Conservation (phyloP, 2,329 filamentous ascomycete species). For the Exophiala lecanii-corni region DNA sequence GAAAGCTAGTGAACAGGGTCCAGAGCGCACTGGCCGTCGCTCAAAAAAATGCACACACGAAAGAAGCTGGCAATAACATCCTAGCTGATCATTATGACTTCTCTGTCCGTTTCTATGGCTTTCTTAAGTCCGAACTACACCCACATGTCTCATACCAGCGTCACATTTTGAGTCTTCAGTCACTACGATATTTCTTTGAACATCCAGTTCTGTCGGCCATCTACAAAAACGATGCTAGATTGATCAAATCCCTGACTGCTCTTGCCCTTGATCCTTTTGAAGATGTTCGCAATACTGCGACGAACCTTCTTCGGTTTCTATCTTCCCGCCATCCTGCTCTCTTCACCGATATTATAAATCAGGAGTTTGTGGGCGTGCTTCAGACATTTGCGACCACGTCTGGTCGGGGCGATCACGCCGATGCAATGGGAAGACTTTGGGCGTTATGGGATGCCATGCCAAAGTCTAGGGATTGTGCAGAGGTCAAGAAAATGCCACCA, state of each 20-base stretch:
- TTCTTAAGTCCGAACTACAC: constrained; percentile 58
- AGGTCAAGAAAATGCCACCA: background rate
- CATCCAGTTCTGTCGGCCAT: constrained; percentile 16
- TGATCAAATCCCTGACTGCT: constrained; percentile 61
- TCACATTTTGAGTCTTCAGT: constrained; percentile 74
- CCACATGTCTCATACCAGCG: constrained; percentile 85
- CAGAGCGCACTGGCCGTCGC: constrained; percentile 6
- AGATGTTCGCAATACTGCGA: constrained; percentile 65
- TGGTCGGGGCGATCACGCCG: constrained; percentile 83
- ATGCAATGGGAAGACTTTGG: constrained; percentile 63
- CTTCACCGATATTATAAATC: constrained; percentile 28
- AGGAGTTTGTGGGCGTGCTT: constrained; percentile 45
- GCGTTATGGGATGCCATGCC: constrained; percentile 3
- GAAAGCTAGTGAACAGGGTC: constrained; percentile 52
- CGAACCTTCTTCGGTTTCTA: constrained; percentile 39
- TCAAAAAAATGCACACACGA: constrained; percentile 2
- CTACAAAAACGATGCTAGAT: constrained; percentile 30
- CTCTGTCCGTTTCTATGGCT: constrained; percentile 8
- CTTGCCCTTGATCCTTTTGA: constrained; percentile 87
- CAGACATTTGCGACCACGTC: constrained; percentile 61
- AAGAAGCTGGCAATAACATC: background rate
- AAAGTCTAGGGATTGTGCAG: background rate
- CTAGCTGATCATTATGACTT: constrained; percentile 14
- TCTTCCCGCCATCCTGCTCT: background rate
- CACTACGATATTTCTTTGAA: constrained; percentile 54